Base-by-base conservation (phyloP, 768 basidiomycete species). In the Tylopilus vinaceipallidus region DNA sequence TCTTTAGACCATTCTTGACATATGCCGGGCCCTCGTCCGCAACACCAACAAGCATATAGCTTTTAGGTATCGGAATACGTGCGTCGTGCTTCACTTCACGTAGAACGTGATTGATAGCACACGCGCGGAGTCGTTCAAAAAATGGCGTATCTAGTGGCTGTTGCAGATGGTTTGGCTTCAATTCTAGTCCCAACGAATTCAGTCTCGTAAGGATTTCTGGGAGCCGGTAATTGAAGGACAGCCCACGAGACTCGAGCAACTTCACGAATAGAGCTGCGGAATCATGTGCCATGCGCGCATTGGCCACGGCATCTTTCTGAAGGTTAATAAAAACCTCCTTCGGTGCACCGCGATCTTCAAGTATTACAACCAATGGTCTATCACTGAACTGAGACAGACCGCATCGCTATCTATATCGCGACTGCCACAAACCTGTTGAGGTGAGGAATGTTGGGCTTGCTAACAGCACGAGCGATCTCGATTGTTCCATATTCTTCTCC, bases 21-120 rank as follows among this genome's bases (percentile, higher is more conserved):
- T 88, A 88, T 0, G 83, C 80, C 0, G 83, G 81, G 0, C 88
- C 88, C 66, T 92, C 88, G 57, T 94, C 91, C 3, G 88, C 86
- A 9, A 93, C 78, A 1, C 92, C 91, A 11, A 91, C 86, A 1
- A 94, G 74, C 23, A 83, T 73, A 50, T 81, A 81, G 52, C 83
- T 83, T 1, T 81, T 69, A 0, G 83, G 83, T 10, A 94, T 76
- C 4, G 76, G 80, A 23, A 94, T 87, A 9, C 88, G 75, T 0
- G 91, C 91, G 33, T 75, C 71, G 56, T 88, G 81, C 57, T 92
- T 92, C 59, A 93, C 80, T 35, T 81, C 81, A 6, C 88, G 77
- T 34, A 93, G 67, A 11, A 86, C 78, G 52, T 82, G 79, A 39
- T 77, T 79, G 66, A 81, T 79, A 0, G 83, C 77, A 29, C 82